Evolutionary conservation across 2,329 filamentous ascomycete genomes (phyloP).

Genomic region (Passalora sequoiae): DNA sequence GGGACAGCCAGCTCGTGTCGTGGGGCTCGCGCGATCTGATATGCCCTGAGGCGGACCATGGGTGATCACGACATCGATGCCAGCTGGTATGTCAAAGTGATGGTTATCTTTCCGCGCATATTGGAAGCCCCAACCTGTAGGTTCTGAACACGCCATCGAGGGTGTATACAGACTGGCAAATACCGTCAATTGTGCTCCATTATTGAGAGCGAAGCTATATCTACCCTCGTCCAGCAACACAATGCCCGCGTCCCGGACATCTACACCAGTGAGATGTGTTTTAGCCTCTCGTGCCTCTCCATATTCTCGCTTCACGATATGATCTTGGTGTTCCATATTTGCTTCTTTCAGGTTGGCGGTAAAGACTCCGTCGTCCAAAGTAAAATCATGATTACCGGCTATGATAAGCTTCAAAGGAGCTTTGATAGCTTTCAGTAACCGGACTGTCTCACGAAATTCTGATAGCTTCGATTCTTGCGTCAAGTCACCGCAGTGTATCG

Average conservation of each 20-base stretch:
- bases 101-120: constrained; percentile 52
- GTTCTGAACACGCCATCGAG: too few species aligned
- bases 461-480: constrained; percentile 47
- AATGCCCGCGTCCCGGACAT: constrained; percentile 44
- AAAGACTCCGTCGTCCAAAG: constrained; percentile 42
- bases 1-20: constrained; percentile 49
- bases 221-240: constrained; percentile 54
- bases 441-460: constrained; percentile 47
- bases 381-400: constrained; percentile 59
- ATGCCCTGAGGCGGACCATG: constrained; percentile 54
- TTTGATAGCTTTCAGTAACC: constrained; percentile 45
- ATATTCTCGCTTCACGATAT: constrained; percentile 8
- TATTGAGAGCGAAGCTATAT: constrained; percentile 43
- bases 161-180: constrained; percentile 54
- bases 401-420: constrained; percentile 58
- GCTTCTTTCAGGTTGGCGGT: constrained; percentile 9
- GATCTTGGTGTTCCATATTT: background rate
- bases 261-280: constrained; percentile 17
- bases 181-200: constrained; percentile 48
- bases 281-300: constrained; percentile 16
- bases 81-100: constrained; percentile 26
- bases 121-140: constrained; percentile 48
- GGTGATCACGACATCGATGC: constrained; percentile 55
- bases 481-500: constrained; percentile 56
- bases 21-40: constrained; percentile 41